A percentile compares a stretch with the other conserved stretches of the same genome.
These are phyloP conservation scores for Hylodesmum podocarpum DNA, from an alignment of 306 rosid genomes.

Conservation along the genomic window DNA sequence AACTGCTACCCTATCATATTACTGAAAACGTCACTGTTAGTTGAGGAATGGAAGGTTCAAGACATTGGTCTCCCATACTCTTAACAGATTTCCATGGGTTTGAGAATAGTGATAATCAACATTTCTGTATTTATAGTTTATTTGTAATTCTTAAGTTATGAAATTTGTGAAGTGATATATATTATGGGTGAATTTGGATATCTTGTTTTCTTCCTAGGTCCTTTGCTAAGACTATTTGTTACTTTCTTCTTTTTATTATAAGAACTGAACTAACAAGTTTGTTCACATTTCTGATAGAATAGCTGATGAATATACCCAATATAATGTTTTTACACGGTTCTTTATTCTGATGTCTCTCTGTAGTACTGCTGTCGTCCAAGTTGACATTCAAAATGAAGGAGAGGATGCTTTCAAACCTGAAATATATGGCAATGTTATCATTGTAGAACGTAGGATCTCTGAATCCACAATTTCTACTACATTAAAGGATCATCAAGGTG, in stretches of 20 bases:
- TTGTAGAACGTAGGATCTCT: constrained; percentile 72
- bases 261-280: background rate
- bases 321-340: background rate
- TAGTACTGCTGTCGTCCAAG: constrained; percentile 73
- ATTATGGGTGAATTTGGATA: background rate
- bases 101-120: background rate
- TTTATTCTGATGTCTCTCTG: constrained; percentile 33
- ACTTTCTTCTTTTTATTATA: too few species aligned
- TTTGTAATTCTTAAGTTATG: background rate
- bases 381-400: constrained; percentile 79
- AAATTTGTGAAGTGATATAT: background rate
- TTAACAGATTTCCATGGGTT: too few species aligned
- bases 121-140: background rate
- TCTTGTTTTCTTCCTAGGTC: background rate
- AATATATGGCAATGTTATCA: constrained; percentile 64
- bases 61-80: background rate
- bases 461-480: constrained; percentile 55
- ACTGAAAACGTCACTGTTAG: background rate
- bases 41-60: background rate
- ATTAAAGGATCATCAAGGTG: constrained; percentile 80
- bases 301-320: background rate
- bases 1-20: background rate
- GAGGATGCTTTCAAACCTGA: constrained; percentile 90
- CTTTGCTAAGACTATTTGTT: background rate
- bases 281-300: background rate